phyloP scores from a whole-genome alignment of 495 filamentous ascomycete species.

The Sabuloglossum arenarium region DNA sequence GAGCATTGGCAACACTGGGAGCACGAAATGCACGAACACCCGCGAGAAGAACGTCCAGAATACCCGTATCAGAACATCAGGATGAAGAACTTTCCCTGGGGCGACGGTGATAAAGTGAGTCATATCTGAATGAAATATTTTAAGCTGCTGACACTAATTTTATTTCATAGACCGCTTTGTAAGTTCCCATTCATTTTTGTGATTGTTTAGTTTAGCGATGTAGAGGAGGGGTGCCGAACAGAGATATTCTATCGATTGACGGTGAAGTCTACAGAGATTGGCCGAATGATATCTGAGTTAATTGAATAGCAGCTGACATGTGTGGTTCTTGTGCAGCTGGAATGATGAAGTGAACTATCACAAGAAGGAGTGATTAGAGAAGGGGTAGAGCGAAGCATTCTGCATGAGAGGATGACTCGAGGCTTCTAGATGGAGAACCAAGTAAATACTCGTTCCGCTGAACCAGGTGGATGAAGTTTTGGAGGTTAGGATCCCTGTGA shows the following conservation, averaged over 20 bases:
- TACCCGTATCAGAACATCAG: constrained; percentile 93
- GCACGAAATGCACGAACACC: constrained; percentile 58
- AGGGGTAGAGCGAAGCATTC: not conserved
- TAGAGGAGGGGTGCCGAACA: no score
- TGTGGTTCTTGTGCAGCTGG: constrained; percentile 42
- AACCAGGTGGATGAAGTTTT: not conserved
- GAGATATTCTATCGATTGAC: no score
- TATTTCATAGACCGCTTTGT: constrained; percentile 36
- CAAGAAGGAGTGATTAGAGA: constrained; percentile 49
- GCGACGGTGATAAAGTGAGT: constrained; percentile 77
- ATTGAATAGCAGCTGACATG: not conserved
- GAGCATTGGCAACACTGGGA: constrained; percentile 93
- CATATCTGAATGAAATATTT: constrained; percentile 16
- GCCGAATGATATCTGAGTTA: not conserved
- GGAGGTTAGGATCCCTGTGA: not conserved
- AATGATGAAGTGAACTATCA: constrained; percentile 89
- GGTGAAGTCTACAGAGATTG: not conserved
- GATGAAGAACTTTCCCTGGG: constrained; percentile 76
- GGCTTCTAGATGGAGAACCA: not conserved
- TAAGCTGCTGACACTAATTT: not conserved
- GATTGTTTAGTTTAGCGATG: no score
- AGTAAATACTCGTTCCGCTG: no score
- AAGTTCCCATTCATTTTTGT: constrained; percentile 19
- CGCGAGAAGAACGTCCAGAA: constrained; percentile 67
- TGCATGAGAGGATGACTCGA: not conserved